phyloP scores from a whole-genome alignment of 2,329 filamentous ascomycete species.

The Xylariaceae sp. region DNA sequence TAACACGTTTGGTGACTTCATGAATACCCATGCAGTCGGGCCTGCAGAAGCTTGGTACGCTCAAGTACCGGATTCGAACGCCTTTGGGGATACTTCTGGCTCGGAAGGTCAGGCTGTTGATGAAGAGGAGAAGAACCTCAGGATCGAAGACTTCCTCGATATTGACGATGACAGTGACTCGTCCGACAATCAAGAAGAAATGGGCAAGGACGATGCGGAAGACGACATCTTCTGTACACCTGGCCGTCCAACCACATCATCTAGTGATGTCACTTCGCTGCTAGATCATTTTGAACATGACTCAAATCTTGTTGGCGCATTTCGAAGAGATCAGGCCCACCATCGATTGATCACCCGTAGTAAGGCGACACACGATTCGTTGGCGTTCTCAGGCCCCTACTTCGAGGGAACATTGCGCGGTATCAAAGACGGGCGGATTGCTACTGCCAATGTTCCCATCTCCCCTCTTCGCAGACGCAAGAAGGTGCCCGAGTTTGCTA shows the following conservation, averaged over 20 bases:
- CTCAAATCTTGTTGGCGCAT: slow-evolving; percentile 75
- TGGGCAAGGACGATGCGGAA: slow-evolving; percentile 50
- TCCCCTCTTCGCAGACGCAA: slow-evolving; percentile 70
- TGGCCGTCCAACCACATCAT: slow-evolving; percentile 55
- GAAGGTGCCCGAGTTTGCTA: slow-evolving; percentile 52
- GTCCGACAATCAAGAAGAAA: slow-evolving; percentile 63
- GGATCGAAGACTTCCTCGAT: slow-evolving; percentile 76
- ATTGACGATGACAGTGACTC: slow-evolving; percentile 67
- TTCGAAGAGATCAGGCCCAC: slow-evolving; percentile 73
- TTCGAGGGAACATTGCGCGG: slow-evolving; percentile 66
- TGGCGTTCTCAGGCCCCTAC: slow-evolving; percentile 67
- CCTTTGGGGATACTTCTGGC: slow-evolving; percentile 47
- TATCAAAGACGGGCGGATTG: slow-evolving; percentile 70
- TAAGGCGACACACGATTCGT: slow-evolving; percentile 66
- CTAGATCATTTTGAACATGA: slow-evolving; percentile 73
- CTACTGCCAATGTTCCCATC: slow-evolving; percentile 70
- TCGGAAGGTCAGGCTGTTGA: slow-evolving; percentile 66
- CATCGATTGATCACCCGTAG: slow-evolving; percentile 66
- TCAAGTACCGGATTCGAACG: slow-evolving; percentile 65
- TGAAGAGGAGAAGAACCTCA: slow-evolving; percentile 68
- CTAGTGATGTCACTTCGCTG: slow-evolving; percentile 60
- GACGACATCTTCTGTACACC: slow-evolving; percentile 59
- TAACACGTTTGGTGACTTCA: slow-evolving; percentile 61
- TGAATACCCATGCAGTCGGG: slow-evolving; percentile 71
- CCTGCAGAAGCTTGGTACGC: slow-evolving; percentile 80